phyloP scores from a whole-genome alignment of 106 monocot species.

The Allium sativum region DNA sequence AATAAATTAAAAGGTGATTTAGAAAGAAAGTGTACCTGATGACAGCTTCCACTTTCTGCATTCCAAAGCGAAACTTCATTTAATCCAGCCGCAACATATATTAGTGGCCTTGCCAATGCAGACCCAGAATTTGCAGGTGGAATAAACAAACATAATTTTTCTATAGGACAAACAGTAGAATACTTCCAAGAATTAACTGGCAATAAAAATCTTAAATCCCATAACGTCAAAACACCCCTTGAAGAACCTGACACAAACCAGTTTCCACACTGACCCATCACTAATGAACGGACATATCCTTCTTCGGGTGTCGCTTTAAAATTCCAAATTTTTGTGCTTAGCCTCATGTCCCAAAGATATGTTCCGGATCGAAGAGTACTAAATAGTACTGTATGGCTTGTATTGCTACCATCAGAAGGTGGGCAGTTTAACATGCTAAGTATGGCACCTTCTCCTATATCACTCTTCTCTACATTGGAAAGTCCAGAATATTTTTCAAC shows the following conservation, averaged over 20 bases:
- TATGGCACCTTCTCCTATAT: slow-evolving; percentile 74
- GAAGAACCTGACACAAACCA: slow-evolving; percentile 98
- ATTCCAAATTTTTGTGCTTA: slow-evolving; percentile 44
- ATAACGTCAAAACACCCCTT: slow-evolving; percentile 78
- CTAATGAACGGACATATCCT: slow-evolving; percentile 71
- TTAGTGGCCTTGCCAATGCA: slow-evolving; percentile 42
- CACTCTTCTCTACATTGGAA: slow-evolving; percentile 74
- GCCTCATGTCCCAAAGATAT: slow-evolving; percentile 81
- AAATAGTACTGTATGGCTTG: slow-evolving; percentile 55
- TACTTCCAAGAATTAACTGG: slow-evolving; percentile 95
- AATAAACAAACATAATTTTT: slow-evolving; percentile 66
- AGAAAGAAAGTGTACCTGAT: slow-evolving; percentile 46
- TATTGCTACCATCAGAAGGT: slow-evolving; percentile 29
- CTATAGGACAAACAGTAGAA: slow-evolving; percentile 61
- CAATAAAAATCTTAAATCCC: slow-evolving; percentile 93
- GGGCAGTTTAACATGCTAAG: slow-evolving; percentile 74
- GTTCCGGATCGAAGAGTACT: slow-evolving; percentile 66
- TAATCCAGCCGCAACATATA: slow-evolving; percentile 89
- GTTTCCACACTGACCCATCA: slow-evolving; percentile 84
- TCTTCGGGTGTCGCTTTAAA: slow-evolving; percentile 63
- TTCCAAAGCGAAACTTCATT: slow-evolving; percentile 99
- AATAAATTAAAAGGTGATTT: too few relatives aligned
- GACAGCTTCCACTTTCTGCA: slow-evolving; percentile 95
- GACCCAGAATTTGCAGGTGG: slow-evolving; percentile 47
- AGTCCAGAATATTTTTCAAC: slow-evolving; percentile 95